Conservation (phyloP, 2,329 filamentous ascomycete species). For the Pseudofabraea citricarpa region DNA sequence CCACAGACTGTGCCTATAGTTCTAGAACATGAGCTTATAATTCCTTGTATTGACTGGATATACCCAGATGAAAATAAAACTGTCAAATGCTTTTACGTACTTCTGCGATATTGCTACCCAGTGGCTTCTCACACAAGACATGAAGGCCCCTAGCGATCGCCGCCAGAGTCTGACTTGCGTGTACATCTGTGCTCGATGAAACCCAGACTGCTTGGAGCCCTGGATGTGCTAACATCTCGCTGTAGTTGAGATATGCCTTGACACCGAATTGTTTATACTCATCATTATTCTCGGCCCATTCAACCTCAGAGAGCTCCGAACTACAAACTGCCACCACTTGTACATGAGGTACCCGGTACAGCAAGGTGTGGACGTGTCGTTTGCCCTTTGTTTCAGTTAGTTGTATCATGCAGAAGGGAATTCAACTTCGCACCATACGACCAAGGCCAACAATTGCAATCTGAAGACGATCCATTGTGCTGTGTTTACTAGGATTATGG, state of each 20-base stretch:
- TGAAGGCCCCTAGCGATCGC: conserved; percentile 31
- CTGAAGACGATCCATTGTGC: no score
- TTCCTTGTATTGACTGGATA: not conserved
- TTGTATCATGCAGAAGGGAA: not conserved
- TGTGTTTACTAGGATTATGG: no score
- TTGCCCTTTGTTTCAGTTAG: conserved; percentile 21
- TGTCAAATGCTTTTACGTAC: conserved; percentile 13
- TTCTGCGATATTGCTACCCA: conserved; percentile 28
- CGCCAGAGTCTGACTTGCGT: conserved; percentile 28
- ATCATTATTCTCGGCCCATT: conserved; percentile 7
- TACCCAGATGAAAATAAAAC: not conserved
- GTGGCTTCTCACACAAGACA: conserved; percentile 34
- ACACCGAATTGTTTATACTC: conserved; percentile 7
- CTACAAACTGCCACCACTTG: conserved; percentile 43
- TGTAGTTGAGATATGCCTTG: conserved; percentile 4
- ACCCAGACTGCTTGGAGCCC: conserved; percentile 18
- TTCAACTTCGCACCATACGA: conserved; percentile 33
- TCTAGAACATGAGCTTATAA: conserved; percentile 3
- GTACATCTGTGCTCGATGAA: conserved; percentile 29
- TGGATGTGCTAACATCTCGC: conserved; percentile 5
- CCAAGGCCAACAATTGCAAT: conserved; percentile 41
- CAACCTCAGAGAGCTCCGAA: conserved; percentile 34
- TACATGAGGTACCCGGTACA: conserved; percentile 38
- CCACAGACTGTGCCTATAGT: conserved; percentile 22
- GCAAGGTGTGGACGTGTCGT: conserved; percentile 41